These are phyloP conservation scores for Neopestalotiopsis rosae DNA, from an alignment of 2,329 filamentous ascomycete genomes.

Conservation along the genomic window DNA sequence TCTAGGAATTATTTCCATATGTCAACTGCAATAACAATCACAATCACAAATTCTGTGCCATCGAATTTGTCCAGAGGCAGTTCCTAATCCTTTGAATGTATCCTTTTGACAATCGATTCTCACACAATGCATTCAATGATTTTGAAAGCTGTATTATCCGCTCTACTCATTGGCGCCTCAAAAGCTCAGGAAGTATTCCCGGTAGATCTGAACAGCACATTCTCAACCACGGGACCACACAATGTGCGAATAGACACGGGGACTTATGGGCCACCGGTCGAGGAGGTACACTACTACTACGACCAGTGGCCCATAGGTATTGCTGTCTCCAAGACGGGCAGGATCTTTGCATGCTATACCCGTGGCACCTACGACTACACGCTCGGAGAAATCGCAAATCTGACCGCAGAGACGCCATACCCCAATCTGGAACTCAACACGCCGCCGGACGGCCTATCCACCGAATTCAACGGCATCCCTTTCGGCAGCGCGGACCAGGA, in stretches of 20 bases:
- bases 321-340: constrained; percentile 45
- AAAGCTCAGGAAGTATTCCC: constrained; percentile 5
- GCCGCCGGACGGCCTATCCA: constrained; percentile 30
- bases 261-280: constrained; percentile 50
- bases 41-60: too few relatives aligned
- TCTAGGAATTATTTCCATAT: too few relatives aligned
- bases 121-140: not conserved
- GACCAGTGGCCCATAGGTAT: constrained; percentile 52
- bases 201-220: constrained; percentile 13
- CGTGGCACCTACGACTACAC: constrained; percentile 51
- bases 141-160: not conserved
- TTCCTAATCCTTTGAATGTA: too few relatives aligned
- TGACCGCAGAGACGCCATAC: constrained; percentile 51
- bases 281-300: constrained; percentile 55
- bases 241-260: constrained; percentile 48
- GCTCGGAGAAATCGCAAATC: constrained; percentile 50
- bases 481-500: constrained; percentile 50
- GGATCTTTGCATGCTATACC: constrained; percentile 51
- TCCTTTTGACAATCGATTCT: too few relatives aligned
- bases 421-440: constrained; percentile 45
- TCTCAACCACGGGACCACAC: constrained; percentile 3
- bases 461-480: constrained; percentile 42
- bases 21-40: too few relatives aligned
- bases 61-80: too few relatives aligned
- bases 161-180: not conserved